Base-by-base conservation (phyloP, 116 monocot genomes). In the Iris pallida region DNA sequence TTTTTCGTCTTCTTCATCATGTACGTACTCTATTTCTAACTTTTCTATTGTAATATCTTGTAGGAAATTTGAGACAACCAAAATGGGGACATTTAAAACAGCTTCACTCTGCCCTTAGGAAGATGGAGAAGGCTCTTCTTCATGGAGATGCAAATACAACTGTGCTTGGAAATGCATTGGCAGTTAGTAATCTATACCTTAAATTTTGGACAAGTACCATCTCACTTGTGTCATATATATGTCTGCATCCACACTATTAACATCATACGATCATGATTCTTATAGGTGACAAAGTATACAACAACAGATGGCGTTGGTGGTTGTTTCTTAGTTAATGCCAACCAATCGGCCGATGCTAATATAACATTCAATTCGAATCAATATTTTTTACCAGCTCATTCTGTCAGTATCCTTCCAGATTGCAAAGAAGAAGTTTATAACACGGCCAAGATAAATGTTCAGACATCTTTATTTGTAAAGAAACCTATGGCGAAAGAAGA, bases 371-470 rank as follows among this genome's bases (percentile, higher is more conserved):
- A 76, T 5, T 71, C 66, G 14, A 55, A 18, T 4, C 43, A 63
- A 0, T 82, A 74, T 43, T 75, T 66, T 43, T n/a, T 87, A 43
- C 87, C 87, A 12, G 77, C 83, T n/a, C 77, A 77, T 70, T 87
- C 87, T 47, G 71, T 83, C 16, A 87, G 87, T 48, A 48, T 87
- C 55, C 79, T 83, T 54, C 83, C 83, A 16, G 83, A 87, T 20
- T 82, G 90, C 55, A 83, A 83, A 43, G 51, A 69, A 12, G 90
- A 86, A 70, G 71, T 64, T 14, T 86, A 82, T 63, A 90, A 90
- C 75, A 85, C 89, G 60, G 89, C 86, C 10, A 89, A 89, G 80
- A 83, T 86, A 66, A 41, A 41, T 7, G 30, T 69, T 0, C 82
- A 89, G 40, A 85, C 79, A 53, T 76, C 79, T 42, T 42, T 87